phyloP scores from a whole-genome alignment of 768 basidiomycete species.

The Auriscalpium orientale region DNA sequence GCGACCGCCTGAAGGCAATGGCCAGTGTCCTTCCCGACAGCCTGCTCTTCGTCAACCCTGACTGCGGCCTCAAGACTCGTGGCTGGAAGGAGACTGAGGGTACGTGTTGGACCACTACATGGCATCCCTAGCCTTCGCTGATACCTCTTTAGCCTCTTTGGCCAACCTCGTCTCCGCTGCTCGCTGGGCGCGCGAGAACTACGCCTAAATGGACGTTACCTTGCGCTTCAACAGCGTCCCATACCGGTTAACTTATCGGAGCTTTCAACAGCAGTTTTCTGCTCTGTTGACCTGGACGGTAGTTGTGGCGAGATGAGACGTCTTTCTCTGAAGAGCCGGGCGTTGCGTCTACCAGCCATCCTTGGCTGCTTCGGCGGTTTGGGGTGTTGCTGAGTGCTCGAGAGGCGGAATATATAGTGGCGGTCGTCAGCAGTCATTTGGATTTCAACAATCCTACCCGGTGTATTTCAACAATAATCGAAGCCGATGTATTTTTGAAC shows the following conservation, averaged over 20 bases:
- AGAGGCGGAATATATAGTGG: not conserved
- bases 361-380: slow-evolving; percentile 13
- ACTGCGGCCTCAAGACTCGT: slow-evolving; percentile 98
- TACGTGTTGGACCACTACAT: slow-evolving; percentile 16
- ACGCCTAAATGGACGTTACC: slow-evolving; percentile 49
- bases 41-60: slow-evolving; percentile 90
- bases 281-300: slow-evolving; percentile 7
- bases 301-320: slow-evolving; percentile 9
- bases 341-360: slow-evolving; percentile 15
- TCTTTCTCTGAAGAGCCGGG: not conserved
- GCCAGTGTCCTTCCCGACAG: slow-evolving; percentile 72
- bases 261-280: slow-evolving; percentile 11
- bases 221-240: slow-evolving; percentile 91
- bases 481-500: too few relatives aligned
- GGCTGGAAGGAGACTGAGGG: slow-evolving; percentile 97
- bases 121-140: slow-evolving; percentile 1
- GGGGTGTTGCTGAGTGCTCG: slow-evolving; percentile 10
- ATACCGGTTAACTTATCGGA: slow-evolving; percentile 54
- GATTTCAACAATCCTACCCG: slow-evolving; percentile 74
- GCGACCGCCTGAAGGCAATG: slow-evolving; percentile 83
- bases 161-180: slow-evolving; percentile 85
- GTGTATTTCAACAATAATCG: too few relatives aligned
- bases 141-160: slow-evolving; percentile 49
- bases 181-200: slow-evolving; percentile 83
- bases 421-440: slow-evolving; percentile 39